These are phyloP conservation scores for Pyrus communis DNA, from an alignment of 306 rosid species.

Conservation along the genomic window DNA sequence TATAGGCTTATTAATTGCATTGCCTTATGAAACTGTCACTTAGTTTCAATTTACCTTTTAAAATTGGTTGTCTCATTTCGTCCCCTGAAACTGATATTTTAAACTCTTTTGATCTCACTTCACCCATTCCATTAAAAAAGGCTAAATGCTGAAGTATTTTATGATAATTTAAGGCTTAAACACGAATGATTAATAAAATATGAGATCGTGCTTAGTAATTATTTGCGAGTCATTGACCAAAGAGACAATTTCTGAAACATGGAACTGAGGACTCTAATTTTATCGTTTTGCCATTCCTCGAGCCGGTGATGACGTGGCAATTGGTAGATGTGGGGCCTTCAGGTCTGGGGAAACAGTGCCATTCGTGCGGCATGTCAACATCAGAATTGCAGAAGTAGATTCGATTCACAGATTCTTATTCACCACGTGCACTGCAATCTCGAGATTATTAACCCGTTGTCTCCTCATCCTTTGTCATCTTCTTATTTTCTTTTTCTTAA, in stretches of 20 bases:
- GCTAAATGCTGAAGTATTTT: too few relatives aligned
- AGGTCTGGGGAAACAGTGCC: conserved; percentile 14
- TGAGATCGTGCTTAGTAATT: neutral
- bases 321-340: conserved; percentile 13
- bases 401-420: neutral
- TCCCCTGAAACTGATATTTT: rapidly evolving
- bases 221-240: conserved; percentile 3
- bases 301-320: conserved; percentile 29
- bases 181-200: neutral
- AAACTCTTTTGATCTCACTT: too few relatives aligned
- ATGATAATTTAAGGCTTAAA: neutral
- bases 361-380: conserved; percentile 52
- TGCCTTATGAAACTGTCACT: too few relatives aligned
- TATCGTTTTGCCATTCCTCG: conserved; percentile 37
- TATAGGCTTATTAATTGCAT: too few relatives aligned
- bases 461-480: conserved; percentile 5
- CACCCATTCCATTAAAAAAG: too few relatives aligned
- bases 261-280: conserved; percentile 29
- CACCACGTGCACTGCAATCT: conserved; percentile 44
- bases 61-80: too few relatives aligned
- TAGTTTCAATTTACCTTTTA: too few relatives aligned
- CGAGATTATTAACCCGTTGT: conserved; percentile 17
- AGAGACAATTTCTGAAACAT: neutral
- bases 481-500: neutral
- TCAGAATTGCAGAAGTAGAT: neutral